Conservation (phyloP, 2,329 filamentous ascomycete species). For the Aspergillus niger region DNA sequence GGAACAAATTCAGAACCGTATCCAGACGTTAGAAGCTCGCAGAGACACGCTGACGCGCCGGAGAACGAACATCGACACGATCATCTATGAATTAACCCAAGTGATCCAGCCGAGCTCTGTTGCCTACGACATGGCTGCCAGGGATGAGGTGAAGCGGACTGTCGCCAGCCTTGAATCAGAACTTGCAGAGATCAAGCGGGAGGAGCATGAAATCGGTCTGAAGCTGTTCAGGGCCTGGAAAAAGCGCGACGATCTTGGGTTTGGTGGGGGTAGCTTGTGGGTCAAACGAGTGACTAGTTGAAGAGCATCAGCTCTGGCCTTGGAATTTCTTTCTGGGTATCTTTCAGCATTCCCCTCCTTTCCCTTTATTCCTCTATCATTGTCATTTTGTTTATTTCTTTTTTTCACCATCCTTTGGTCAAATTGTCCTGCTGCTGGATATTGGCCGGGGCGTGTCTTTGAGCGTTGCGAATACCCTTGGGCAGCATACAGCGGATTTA, state of each 20-base stretch:
- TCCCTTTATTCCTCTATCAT: conserved; percentile 6
- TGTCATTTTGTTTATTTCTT: not conserved
- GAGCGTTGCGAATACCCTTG: conserved; percentile 14
- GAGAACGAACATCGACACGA: conserved; percentile 69
- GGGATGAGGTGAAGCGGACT: conserved; percentile 60
- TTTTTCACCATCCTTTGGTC: conserved; percentile 1
- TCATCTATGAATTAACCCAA: conserved; percentile 76
- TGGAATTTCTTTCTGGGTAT: conserved; percentile 12
- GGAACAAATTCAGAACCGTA: conserved; percentile 61
- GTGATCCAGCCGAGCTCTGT: conserved; percentile 71
- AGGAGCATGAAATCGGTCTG: conserved; percentile 78
- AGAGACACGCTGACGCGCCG: conserved; percentile 67
- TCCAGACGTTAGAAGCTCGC: conserved; percentile 67
- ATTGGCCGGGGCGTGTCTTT: conserved; percentile 12
- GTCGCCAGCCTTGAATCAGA: conserved; percentile 67
- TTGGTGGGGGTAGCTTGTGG: conserved; percentile 65
- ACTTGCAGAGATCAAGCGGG: conserved; percentile 70
- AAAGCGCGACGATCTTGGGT: conserved; percentile 65
- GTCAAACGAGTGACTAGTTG: conserved; percentile 72
- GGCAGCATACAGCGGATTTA: conserved; percentile 14
- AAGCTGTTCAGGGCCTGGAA: conserved; percentile 75
- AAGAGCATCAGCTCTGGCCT: conserved; percentile 23
- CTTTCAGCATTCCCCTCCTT: conserved; percentile 12
- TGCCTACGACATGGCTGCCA: conserved; percentile 65
- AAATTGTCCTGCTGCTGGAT: conserved; percentile 7